Evolutionary conservation across 176 grass and related monocot genomes (phyloP), one percentile per base, ranked within the genome.

Genomic region (Ensete ventricosum): DNA sequence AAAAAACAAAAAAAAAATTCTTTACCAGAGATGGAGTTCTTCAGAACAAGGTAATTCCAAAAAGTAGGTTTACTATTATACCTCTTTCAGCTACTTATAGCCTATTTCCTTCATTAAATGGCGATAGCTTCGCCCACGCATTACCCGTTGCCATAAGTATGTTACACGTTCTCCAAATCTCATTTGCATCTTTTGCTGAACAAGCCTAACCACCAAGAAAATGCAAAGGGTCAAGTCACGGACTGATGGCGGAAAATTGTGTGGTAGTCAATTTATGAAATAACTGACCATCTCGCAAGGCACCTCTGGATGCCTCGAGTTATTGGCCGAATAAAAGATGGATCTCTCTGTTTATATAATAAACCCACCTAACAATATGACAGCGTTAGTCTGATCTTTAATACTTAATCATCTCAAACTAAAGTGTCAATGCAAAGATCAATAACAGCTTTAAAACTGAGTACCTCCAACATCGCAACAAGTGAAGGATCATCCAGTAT

Each of bases 401-500:
- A 63, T 52, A 26, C 62, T 72, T 68, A 9, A 53, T 72, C 2
- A 82, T 63, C 20, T 54, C 1, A 19, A 11, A 68, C 9, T 9
- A 6, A 55, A 78, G 13, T 29, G 14, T 53, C 9, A 53, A 34
- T 72, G 62, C 16, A 54, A 48, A 62, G 27, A 53, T 53, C 43
- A 53, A 62, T 76, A 4, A 62, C 48, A 2, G 12, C 25, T n/a
- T 21, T 22, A 48, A 53, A 63, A 64, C 3, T 50, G 59, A 65
- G 77, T 89, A 98, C 95, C 90, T 98, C 90, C 34, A 77, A 67
- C 95, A 98, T 85, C 25, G 90, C 90, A 23, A 87, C 71, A 51
- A 84, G 72, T 6, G 84, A 86, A 81, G 95, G 95, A 94, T 98
- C 95, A 57, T 94, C 90, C 66, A 98, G 82, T 93, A 98, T 93